A percentile compares a stretch with the other conserved stretches of the same genome.
These are phyloP conservation scores for Hansenula lynferdii DNA, from an alignment of 1,139 yeast species.

Conservation along the genomic window DNA sequence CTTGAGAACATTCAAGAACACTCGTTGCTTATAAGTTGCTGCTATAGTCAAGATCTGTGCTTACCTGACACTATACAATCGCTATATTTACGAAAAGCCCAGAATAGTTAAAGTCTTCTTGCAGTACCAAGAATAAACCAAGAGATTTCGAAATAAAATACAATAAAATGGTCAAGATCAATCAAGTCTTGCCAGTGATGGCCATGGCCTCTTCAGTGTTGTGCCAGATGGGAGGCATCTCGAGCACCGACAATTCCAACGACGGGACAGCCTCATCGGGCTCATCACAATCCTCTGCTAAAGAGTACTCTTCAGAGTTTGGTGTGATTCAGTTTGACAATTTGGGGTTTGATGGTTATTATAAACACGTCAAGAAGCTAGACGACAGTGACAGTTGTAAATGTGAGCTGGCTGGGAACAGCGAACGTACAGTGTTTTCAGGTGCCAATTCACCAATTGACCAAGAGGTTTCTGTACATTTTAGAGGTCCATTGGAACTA, in stretches of 20 bases:
- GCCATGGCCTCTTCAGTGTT: neutral
- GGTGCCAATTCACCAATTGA: conserved; percentile 67
- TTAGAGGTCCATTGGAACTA: conserved; percentile 70
- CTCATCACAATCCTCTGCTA: conserved; percentile 5
- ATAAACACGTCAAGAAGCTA: conserved; percentile 49
- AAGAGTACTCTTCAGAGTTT: conserved; percentile 17
- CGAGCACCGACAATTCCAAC: neutral
- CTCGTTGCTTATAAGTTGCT: too few species aligned
- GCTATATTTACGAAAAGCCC: too few species aligned
- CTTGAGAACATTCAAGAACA: too few species aligned
- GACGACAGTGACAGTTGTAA: conserved; percentile 46
- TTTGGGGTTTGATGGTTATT: conserved; percentile 64
- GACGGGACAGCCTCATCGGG: neutral
- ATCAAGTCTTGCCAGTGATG: neutral
- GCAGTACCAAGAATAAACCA: too few species aligned
- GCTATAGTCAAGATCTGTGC: too few species aligned
- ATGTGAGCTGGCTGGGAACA: conserved; percentile 35
- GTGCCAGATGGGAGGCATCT: neutral
- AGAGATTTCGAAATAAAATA: neutral
- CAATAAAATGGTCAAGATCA: neutral
- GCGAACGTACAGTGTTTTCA: conserved; percentile 36
- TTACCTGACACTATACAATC: too few species aligned
- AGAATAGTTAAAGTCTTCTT: too few species aligned
- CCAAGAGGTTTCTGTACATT: conserved; percentile 71
- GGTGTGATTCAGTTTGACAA: conserved; percentile 49